Base-by-base conservation (phyloP, 176 grass and related monocot genomes). In the Oryza officinalis region DNA sequence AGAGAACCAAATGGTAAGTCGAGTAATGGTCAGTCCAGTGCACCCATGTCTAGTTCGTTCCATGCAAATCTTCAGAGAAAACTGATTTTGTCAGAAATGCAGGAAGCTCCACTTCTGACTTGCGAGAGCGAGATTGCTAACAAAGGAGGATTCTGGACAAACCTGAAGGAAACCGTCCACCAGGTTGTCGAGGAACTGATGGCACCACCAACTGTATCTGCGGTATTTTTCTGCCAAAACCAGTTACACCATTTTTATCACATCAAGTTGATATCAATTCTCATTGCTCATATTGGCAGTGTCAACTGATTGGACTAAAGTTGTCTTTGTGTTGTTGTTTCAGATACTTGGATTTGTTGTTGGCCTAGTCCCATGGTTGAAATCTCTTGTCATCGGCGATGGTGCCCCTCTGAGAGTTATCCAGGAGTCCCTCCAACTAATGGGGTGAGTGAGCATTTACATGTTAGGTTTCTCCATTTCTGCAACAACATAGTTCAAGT, bases 331-430 rank as follows among this genome's bases (percentile, higher is more conserved):
- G 37, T 38, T n/a, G 0, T 84, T 3, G 0, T 84, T 3, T 59
- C 81, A 98, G 96, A 71, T 92, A 12, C 67, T 89, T 32, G 93
- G 96, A 8, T 96, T 98, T 44, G 27, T 89, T 22, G 93, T 98
- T 20, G 96, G 93, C 9, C 64, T 91, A 63, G 65, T 86, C 4
- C 85, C 93, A 20, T 92, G 89, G 93, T 22, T 94, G 50, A 94
- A 92, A 70, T 88, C 93, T n/a, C 59, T 92, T 10, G 43, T 92
- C 30, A 86, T 92, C 23, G 93, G 90, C 0, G 63, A 82, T 1
- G 74, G 63, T 5, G 93, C 93, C 8, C 87, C 90, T n/a, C 52
- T 94, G 0, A 79, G 67, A 60, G 90, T 92, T 2, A 41, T 94
- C 14, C 93, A 94, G 65, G 93, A 94, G 73, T 94, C 93, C 17